phyloP scores from a whole-genome alignment of 371 early-diverging fungal species.

The Mortierella sp. region DNA sequence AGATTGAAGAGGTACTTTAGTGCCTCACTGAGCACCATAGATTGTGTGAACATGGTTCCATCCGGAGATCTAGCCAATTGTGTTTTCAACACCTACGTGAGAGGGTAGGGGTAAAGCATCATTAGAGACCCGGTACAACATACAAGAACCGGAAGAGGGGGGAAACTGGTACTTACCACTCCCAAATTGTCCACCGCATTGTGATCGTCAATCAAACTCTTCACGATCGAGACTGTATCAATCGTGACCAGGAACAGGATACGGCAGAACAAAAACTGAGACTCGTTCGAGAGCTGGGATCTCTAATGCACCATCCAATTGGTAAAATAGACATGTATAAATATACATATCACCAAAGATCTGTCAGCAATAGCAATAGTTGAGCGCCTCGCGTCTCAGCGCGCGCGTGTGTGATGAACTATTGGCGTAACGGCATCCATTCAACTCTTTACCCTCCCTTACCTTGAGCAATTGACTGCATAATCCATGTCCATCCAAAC shows the following conservation, averaged over 20 bases:
- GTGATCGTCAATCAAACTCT: conserved; percentile 54
- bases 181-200: conserved; percentile 56
- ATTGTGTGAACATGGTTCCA: conserved; percentile 55
- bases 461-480: conserved; percentile 55
- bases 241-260: conserved; percentile 70
- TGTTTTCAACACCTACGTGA: conserved; percentile 22
- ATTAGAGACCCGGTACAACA: conserved; percentile 6
- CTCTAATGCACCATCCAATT: no score
- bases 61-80: conserved; percentile 47
- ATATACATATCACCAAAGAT: no score
- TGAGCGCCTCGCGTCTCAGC: no score
- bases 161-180: conserved; percentile 49
- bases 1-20: conserved; percentile 70
- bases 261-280: conserved; percentile 67
- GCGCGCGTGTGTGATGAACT: no score
- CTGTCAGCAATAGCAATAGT: no score
- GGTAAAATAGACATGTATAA: no score
- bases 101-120: no score
- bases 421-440: no score
- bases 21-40: conserved; percentile 63
- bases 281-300: conserved; percentile 56
- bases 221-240: conserved; percentile 55
- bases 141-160: background rate
- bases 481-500: conserved; percentile 53
- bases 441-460: no score